Percentiles rank a stretch among this genome's conserved stretches.
These are phyloP conservation scores for Candida sojae DNA, from an alignment of 1,139 yeast genomes.

Conservation along the genomic window DNA sequence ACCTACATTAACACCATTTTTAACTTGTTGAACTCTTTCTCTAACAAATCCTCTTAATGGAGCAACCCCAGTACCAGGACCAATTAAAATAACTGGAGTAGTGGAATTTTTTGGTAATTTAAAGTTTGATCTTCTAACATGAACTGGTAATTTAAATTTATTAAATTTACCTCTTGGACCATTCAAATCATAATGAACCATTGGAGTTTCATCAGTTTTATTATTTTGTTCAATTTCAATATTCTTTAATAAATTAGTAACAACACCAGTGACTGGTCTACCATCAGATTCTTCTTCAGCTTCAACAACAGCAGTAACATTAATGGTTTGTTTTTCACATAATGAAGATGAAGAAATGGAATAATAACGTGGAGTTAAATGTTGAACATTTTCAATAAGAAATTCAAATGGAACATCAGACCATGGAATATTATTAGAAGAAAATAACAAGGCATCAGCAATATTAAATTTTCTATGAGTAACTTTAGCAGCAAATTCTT, in stretches of 20 bases:
- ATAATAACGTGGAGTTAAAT: constrained; percentile 91
- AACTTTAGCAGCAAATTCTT: constrained; percentile 63
- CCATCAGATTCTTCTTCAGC: constrained; percentile 52
- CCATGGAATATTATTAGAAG: constrained; percentile 74
- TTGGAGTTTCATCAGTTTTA: constrained; percentile 42
- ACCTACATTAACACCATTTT: constrained; percentile 62
- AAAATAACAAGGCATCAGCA: constrained; percentile 67
- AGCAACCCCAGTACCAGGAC: constrained; percentile 99
- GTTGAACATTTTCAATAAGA: constrained; percentile 76
- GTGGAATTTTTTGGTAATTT: constrained; percentile 87
- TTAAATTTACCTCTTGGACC: constrained; percentile 78
- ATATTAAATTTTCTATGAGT: constrained; percentile 64
- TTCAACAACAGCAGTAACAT: constrained; percentile 93
- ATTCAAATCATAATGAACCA: constrained; percentile 64
- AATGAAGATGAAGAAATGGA: constrained; percentile 92
- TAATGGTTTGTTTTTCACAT: constrained; percentile 72
- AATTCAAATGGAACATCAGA: constrained; percentile 77
- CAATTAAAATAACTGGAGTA: constrained; percentile 87
- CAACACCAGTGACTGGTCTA: constrained; percentile 70
- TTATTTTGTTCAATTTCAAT: constrained; percentile 68
- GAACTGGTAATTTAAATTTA: constrained; percentile 74
- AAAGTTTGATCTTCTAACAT: constrained; percentile 92
- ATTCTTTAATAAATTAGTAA: constrained; percentile 83
- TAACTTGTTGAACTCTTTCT: constrained; percentile 59
- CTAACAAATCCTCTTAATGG: constrained; percentile 94